Percentiles rank a stretch among this genome's conserved stretches.
These are phyloP conservation scores for Trichoderma asperelloides DNA, from an alignment of 495 filamentous ascomycete species.

Conservation along the genomic window DNA sequence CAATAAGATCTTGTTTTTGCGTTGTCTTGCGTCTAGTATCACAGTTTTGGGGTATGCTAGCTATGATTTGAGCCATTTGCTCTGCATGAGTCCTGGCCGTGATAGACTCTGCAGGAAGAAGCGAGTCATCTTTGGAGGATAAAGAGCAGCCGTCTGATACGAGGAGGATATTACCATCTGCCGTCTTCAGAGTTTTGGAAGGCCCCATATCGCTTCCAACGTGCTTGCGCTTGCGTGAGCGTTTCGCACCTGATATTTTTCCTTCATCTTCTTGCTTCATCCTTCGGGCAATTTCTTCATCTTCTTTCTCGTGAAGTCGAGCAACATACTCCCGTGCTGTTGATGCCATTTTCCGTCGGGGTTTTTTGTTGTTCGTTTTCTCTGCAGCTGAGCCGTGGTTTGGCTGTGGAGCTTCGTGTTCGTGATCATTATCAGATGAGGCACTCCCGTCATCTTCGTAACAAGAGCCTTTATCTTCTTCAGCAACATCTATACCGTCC, in stretches of 20 bases:
- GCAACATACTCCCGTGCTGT: background rate
- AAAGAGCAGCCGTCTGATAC: background rate
- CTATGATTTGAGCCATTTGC: background rate
- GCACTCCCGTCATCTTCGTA: background rate
- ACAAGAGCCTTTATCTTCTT: background rate
- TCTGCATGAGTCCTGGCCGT: conserved; percentile 2
- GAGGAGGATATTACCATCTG: background rate
- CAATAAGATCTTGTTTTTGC: background rate
- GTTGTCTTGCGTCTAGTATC: background rate
- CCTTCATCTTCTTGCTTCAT: background rate
- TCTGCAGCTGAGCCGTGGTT: background rate
- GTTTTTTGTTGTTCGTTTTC: background rate
- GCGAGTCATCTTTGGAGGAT: background rate
- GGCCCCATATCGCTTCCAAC: background rate
- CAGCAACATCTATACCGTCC: background rate
- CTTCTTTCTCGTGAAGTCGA: background rate
- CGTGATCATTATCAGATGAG: background rate
- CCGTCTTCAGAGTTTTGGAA: background rate
- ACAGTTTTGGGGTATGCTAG: background rate
- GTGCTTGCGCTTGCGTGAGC: background rate
- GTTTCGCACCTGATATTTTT: background rate
- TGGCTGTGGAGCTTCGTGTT: background rate
- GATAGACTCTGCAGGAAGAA: background rate
- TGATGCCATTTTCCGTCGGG: background rate
- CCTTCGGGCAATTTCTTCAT: background rate